Evolutionary conservation across 2,329 filamentous ascomycete species (phyloP).

Genomic region (Aspergillus costaricaensis): DNA sequence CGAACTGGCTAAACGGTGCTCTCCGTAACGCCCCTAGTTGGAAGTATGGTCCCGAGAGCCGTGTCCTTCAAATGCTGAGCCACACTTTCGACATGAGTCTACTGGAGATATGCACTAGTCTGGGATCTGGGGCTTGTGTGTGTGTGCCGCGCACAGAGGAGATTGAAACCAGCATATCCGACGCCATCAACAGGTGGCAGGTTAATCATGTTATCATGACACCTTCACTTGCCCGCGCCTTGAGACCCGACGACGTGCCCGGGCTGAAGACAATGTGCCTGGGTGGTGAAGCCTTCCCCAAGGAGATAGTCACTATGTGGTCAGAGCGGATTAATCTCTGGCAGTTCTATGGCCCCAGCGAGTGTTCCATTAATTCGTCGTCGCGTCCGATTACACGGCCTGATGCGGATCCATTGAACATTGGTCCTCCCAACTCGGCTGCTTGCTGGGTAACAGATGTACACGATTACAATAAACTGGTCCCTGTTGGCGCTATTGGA

Average conservation of each 20-base stretch:
- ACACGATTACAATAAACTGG: conserved; percentile 23
- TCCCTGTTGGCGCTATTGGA: conserved; percentile 20
- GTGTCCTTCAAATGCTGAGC: background rate
- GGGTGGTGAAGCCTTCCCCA: conserved; percentile 29
- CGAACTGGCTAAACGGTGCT: background rate
- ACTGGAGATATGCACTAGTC: background rate
- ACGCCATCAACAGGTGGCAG: conserved; percentile 16
- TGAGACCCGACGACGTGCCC: conserved; percentile 23
- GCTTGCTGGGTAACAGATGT: conserved; percentile 37
- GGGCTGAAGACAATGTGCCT: conserved; percentile 27
- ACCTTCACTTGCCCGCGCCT: conserved; percentile 26
- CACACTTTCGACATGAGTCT: conserved; percentile 9
- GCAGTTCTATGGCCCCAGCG: background rate
- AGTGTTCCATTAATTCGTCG: background rate
- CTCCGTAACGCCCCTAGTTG: background rate
- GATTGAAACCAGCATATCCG: background rate
- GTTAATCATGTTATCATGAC: conserved; percentile 30
- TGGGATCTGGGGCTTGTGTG: background rate
- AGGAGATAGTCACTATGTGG: conserved; percentile 16
- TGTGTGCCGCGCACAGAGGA: conserved; percentile 2
- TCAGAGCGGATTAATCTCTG: background rate
- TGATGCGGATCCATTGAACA: background rate
- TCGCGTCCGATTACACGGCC: background rate
- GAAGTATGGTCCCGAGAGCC: background rate
- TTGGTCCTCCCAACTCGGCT: background rate